phyloP scores from a whole-genome alignment of 2,329 filamentous ascomycete species.

The Calonectria leucothoes region DNA sequence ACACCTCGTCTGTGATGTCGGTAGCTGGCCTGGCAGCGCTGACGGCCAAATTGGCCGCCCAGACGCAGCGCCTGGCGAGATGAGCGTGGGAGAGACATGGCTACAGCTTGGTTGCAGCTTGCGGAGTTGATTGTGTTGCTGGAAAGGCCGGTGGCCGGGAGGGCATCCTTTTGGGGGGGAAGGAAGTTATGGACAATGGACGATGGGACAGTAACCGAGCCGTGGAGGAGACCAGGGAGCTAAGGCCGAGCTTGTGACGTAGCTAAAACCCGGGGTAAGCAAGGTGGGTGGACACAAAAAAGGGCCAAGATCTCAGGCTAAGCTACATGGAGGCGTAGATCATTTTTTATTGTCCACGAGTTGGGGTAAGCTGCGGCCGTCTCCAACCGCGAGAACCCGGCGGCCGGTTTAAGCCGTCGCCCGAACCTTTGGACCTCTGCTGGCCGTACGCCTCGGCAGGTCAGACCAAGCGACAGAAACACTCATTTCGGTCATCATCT shows the following conservation, averaged over 20 bases:
- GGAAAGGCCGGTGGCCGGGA: conserved; percentile 8
- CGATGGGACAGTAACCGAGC: conserved; percentile 24
- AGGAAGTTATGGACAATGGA: conserved; percentile 20
- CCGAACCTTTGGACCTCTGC: conserved; percentile 15
- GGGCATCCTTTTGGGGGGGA: conserved; percentile 25
- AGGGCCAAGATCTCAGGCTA: neutral
- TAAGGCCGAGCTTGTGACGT: conserved; percentile 35
- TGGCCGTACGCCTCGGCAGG: conserved; percentile 29
- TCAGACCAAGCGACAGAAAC: conserved; percentile 7
- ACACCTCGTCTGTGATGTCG: conserved; percentile 55
- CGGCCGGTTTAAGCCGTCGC: conserved; percentile 36
- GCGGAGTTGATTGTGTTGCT: neutral
- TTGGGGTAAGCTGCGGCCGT: neutral
- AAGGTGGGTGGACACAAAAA: neutral
- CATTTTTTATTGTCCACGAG: neutral
- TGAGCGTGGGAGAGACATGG: conserved; percentile 61
- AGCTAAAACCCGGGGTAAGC: conserved; percentile 42
- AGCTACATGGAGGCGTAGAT: neutral
- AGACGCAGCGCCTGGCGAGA: conserved; percentile 59
- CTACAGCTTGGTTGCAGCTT: conserved; percentile 13
- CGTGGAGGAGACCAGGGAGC: conserved; percentile 21
- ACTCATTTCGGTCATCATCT: conserved; percentile 12
- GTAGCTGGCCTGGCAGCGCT: conserved; percentile 46
- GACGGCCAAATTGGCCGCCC: conserved; percentile 47
- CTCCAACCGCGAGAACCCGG: conserved; percentile 11